Conservation (phyloP, 2,329 filamentous ascomycete genomes). For the Pestalotiopsis sp. region DNA sequence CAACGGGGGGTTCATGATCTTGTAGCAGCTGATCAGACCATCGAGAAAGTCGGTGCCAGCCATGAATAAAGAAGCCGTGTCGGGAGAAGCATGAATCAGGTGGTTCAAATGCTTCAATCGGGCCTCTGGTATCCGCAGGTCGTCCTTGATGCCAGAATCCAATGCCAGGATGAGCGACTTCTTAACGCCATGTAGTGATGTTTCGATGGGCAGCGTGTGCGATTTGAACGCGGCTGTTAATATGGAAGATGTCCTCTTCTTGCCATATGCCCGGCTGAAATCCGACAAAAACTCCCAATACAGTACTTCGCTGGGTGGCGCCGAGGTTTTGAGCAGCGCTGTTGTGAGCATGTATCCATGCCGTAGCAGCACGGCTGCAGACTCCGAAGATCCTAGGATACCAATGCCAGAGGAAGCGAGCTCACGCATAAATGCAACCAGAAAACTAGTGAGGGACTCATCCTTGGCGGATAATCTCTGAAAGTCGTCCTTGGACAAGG, state of each 20-base stretch:
- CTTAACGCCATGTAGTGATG: conserved; percentile 62
- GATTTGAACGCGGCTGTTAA: conserved; percentile 52
- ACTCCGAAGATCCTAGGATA: conserved; percentile 35
- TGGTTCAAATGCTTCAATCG: conserved; percentile 63
- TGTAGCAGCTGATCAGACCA: conserved; percentile 68
- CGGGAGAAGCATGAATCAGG: conserved; percentile 63
- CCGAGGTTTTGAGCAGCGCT: conserved; percentile 51
- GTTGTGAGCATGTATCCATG: conserved; percentile 66
- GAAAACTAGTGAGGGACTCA: conserved; percentile 62
- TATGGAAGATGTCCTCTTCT: conserved; percentile 59
- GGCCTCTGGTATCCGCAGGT: conserved; percentile 56
- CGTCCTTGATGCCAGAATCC: conserved; percentile 60
- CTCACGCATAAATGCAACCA: conserved; percentile 68
- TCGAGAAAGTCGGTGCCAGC: conserved; percentile 89
- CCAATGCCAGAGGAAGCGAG: conserved; percentile 40
- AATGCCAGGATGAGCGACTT: conserved; percentile 63
- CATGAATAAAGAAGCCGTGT: conserved; percentile 66
- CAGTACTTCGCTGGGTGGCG: conserved; percentile 51
- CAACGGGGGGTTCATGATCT: conserved; percentile 63
- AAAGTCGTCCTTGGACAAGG: conserved; percentile 60
- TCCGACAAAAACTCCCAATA: conserved; percentile 71
- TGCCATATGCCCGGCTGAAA: conserved; percentile 68
- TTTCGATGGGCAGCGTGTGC: conserved; percentile 52
- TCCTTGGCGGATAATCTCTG: conserved; percentile 51
- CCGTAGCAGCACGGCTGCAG: conserved; percentile 56